A percentile compares a stretch with the other conserved stretches of the same genome.
Conservation (phyloP, 2,329 filamentous ascomycete genomes). For the Corynespora cassiicola region DNA sequence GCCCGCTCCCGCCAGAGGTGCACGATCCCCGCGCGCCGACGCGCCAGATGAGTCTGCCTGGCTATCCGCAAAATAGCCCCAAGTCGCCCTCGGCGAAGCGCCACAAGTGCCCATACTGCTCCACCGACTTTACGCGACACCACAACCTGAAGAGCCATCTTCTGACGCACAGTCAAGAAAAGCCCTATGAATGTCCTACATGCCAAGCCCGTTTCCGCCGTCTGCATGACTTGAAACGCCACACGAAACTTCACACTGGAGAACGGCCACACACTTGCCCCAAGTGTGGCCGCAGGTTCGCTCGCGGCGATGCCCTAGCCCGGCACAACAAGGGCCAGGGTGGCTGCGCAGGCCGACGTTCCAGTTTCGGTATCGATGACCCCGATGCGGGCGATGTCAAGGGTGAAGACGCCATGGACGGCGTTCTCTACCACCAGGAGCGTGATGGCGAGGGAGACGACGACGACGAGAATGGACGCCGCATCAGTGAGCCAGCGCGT, state of each 20-base stretch:
- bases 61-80: constrained; percentile 63
- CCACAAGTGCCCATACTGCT: constrained; percentile 95
- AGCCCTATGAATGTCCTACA: constrained; percentile 93
- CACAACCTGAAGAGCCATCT: constrained; percentile 98
- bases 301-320: constrained; percentile 90
- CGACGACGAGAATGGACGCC: constrained; percentile 50
- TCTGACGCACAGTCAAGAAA: constrained; percentile 97
- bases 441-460: constrained; percentile 69
- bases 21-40: constrained; percentile 57
- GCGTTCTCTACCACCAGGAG: constrained; percentile 62
- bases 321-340: constrained; percentile 95
- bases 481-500: constrained; percentile 76
- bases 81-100: constrained; percentile 82
- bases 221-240: constrained; percentile 92
- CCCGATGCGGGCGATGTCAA: constrained; percentile 66
- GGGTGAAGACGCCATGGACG: constrained; percentile 67
- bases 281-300: constrained; percentile 94
- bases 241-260: constrained; percentile 95
- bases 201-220: constrained; percentile 92
- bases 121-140: constrained; percentile 95
- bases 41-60: constrained; percentile 66
- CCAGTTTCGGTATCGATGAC: constrained; percentile 83
- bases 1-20: constrained; percentile 59
- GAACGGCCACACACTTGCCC: constrained; percentile 94
- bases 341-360: constrained; percentile 88